phyloP scores from a whole-genome alignment of 306 rosid species.

The Senna tora region DNA sequence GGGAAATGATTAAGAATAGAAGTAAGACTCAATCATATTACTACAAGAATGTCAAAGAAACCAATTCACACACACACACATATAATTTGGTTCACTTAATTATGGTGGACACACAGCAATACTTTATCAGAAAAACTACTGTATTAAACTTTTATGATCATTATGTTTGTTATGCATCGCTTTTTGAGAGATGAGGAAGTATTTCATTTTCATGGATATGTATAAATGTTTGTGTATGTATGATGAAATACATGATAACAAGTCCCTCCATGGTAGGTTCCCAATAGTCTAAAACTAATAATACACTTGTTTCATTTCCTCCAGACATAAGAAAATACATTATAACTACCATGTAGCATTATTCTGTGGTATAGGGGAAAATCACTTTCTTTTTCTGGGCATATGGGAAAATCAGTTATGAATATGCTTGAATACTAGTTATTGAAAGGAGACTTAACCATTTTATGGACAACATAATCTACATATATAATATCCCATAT shows the following conservation, averaged over 20 bases:
- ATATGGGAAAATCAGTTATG: neutral
- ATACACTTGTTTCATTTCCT: neutral
- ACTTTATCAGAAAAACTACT: neutral
- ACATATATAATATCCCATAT: no score
- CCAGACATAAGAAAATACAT: neutral
- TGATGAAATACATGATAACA: no score
- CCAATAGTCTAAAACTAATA: neutral
- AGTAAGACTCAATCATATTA: slow-evolving; percentile 10
- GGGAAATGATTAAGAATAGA: slow-evolving; percentile 10
- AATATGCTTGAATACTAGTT: neutral
- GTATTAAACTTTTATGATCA: neutral
- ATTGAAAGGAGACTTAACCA: slow-evolving; percentile 6
- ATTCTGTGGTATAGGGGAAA: neutral
- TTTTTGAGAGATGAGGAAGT: no score
- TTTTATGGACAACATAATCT: neutral
- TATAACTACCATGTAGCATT: neutral
- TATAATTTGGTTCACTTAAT: neutral
- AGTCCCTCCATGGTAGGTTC: neutral
- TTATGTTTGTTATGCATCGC: neutral
- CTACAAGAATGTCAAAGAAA: slow-evolving; percentile 8
- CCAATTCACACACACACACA: neutral
- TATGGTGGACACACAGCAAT: no score
- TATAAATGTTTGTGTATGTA: no score
- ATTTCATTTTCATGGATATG: no score
- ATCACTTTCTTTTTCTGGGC: neutral